Evolutionary conservation across 176 grass and related monocot species (phyloP).

Genomic region (Phyllostachys edulis): DNA sequence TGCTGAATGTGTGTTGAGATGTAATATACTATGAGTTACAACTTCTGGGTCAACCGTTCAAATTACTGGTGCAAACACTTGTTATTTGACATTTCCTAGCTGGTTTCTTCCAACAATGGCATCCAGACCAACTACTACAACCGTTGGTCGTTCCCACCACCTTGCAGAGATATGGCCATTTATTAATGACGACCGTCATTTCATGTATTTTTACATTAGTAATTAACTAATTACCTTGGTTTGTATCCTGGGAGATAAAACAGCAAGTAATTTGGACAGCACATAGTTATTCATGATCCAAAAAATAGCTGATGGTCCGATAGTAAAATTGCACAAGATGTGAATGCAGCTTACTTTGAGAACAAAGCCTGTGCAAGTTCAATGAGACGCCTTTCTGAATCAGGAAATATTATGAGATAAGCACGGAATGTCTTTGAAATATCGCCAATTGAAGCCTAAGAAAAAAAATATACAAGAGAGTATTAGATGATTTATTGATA

Average conservation of each 20-base stretch:
- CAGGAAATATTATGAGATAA: slow-evolving; percentile 99
- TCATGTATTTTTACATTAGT: slow-evolving; percentile 7
- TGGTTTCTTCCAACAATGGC: neutral
- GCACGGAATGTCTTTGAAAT: slow-evolving; percentile 90
- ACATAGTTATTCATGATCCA: slow-evolving; percentile 8
- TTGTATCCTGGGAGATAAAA: slow-evolving; percentile 21
- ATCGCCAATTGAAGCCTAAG: slow-evolving; percentile 76
- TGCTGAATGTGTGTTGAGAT: neutral
- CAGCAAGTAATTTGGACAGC: neutral
- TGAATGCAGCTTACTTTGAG: slow-evolving; percentile 64
- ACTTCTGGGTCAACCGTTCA: neutral
- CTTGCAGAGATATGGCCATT: neutral
- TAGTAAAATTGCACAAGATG: slow-evolving; percentile 33
- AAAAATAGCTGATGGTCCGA: slow-evolving; percentile 13
- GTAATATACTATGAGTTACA: neutral
- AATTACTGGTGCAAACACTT: neutral
- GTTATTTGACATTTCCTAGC: neutral
- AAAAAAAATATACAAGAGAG: neutral
- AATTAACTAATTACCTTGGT: neutral
- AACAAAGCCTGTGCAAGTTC: slow-evolving; percentile 95
- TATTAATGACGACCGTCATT: neutral
- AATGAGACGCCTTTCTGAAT: slow-evolving; percentile 86
- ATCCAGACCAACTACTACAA: neutral
- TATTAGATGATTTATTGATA: slow-evolving; percentile 25
- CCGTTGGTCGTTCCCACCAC: neutral